A percentile compares a stretch with the other conserved stretches of the same genome.
These are phyloP conservation scores for Flaveria floridana DNA, from an alignment of 140 eudicot genomes.

Conservation along the genomic window DNA sequence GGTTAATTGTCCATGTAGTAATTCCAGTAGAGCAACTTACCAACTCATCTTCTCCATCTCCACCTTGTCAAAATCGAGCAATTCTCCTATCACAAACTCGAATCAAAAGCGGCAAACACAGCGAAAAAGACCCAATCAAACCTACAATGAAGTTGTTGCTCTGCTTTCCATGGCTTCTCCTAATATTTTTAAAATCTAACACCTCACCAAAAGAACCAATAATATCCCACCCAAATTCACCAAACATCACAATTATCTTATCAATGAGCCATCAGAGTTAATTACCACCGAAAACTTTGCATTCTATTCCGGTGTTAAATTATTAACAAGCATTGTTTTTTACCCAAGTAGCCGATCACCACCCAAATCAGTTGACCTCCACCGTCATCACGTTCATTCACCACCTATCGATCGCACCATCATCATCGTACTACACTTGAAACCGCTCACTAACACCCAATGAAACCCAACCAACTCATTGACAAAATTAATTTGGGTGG, in stretches of 20 bases:
- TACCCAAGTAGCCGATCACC: constrained; percentile 22
- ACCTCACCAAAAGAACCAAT: constrained; percentile 48
- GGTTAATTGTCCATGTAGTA: no score
- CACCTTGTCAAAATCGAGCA: no score
- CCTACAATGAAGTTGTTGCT: constrained; percentile 89
- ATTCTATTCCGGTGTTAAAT: constrained; percentile 38
- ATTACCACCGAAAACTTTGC: constrained; percentile 46
- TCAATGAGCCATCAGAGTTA: constrained; percentile 55
- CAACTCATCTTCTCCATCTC: no score
- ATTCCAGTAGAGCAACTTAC: no score
- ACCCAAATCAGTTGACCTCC: no score
- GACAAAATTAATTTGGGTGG: no score
- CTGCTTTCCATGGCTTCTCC: constrained; percentile 90
- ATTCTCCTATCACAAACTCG: constrained; percentile 60
- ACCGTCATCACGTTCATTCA: no score
- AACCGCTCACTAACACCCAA: no score
- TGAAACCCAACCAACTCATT: no score
- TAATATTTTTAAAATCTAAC: constrained; percentile 58
- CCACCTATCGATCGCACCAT: no score
- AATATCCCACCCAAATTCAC: constrained; percentile 36
- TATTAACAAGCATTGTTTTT: constrained; percentile 37
- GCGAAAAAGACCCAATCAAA: constrained; percentile 88
- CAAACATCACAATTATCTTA: neutral
- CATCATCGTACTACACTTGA: no score
- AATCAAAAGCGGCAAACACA: constrained; percentile 79